Conservation (phyloP, 441 rosid species). For the Populus hybrid region DNA sequence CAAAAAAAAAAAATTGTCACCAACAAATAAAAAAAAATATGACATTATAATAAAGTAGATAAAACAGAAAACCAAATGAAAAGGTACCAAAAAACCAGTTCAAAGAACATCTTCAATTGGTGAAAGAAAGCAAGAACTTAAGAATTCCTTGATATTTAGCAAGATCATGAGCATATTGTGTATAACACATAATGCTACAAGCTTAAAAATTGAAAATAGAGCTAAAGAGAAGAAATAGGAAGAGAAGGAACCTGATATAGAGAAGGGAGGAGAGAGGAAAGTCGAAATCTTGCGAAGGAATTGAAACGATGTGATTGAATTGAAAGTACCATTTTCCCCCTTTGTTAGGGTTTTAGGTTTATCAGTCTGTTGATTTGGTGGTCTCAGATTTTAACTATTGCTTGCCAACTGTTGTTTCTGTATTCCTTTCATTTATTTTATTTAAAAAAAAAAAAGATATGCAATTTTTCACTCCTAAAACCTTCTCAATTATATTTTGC, state of each 20-base stretch:
- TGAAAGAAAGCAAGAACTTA: background rate
- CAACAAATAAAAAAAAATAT: background rate
- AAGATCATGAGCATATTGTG: background rate
- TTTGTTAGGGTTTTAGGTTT: too few relatives aligned
- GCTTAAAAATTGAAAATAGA: background rate
- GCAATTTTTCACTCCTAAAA: too few relatives aligned
- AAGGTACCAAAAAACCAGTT: background rate
- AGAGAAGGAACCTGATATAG: conserved; percentile 19
- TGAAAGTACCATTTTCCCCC: background rate
- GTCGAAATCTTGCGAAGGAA: conserved; percentile 15
- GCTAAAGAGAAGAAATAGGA: background rate
- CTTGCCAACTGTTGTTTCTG: too few relatives aligned
- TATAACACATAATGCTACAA: background rate
- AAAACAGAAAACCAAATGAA: background rate
- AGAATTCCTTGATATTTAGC: background rate
- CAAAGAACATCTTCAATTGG: background rate
- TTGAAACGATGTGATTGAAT: conserved; percentile 23
- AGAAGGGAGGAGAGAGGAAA: conserved; percentile 14
- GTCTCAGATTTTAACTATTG: too few relatives aligned
- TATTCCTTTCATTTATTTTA: too few relatives aligned
- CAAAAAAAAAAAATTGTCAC: background rate
- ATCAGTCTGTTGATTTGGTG: too few relatives aligned
- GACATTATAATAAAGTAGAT: background rate
- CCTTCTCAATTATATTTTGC: too few relatives aligned
- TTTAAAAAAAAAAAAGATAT: too few relatives aligned